Conservation (phyloP, 352 stramenopile species). For the Globisporangium alternatum region DNA sequence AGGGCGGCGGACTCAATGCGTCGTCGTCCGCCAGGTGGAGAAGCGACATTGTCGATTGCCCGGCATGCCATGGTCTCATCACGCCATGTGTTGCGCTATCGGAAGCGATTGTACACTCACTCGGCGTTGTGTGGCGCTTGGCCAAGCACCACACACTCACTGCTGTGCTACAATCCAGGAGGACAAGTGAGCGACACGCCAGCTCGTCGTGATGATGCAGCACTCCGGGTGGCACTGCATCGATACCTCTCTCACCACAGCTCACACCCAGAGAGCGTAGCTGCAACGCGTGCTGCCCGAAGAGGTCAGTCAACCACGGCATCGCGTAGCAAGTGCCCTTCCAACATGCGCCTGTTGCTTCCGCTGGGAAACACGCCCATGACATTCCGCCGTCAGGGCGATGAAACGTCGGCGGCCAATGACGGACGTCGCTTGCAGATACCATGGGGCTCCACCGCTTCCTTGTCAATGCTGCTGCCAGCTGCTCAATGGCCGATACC, state of each 20-base stretch:
- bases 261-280: neutral
- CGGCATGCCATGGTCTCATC: neutral
- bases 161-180: no score
- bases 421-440: neutral
- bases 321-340: neutral
- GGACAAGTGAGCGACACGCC: no score
- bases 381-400: neutral
- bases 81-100: neutral
- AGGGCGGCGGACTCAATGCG: no score
- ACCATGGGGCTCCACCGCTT: neutral
- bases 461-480: neutral
- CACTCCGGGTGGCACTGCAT: no score
- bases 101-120: neutral
- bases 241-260: no score
- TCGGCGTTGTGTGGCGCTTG: neutral
- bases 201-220: no score
- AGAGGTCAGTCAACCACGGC: neutral
- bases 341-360: neutral
- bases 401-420: neutral
- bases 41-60: neutral
- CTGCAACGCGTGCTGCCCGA: neutral
- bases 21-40: neutral
- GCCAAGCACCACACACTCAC: neutral
- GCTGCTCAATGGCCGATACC: conserved; percentile 35
- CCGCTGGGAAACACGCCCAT: neutral